Evolutionary conservation across 106 monocot species (phyloP), one percentile per base, ranked within the genome.

Genomic region (Acorus gramineus): DNA sequence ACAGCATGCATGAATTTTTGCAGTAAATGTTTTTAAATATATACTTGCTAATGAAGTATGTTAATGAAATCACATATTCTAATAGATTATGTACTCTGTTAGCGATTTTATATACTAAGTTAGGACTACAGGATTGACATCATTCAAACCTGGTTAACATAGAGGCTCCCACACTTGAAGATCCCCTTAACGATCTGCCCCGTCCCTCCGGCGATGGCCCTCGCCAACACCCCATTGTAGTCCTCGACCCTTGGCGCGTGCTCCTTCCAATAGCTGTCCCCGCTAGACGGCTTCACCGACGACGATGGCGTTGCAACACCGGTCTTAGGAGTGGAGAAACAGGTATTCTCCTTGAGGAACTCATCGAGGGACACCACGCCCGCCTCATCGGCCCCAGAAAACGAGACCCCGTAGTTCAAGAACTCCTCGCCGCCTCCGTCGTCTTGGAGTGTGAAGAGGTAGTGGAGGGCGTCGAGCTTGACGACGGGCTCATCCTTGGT

Each of bases 351-450:
- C 66, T 72, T 73, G 44, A 95, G 80, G 63, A 84, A 76, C 47
- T 9, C 42, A 52, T 87, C 94, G 2, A 95, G 73, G 47, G 68
- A 62, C 50, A 61, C 64, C 50, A 85, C 53, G 2, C 65, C 11
- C 6, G 28, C 28, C 28, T 6, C 57, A 4, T 64, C 70, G 0
- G 46, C 43, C 9, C 55, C 72, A 7, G 48, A 57, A 48, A 87
- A 86, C 2, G 90, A 82, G 50, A 96, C 85, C 3, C 95, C 95
- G 45, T 96, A 96, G 74, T 96, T 95, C 61, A 90, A 53, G 76
- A 96, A 85, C 28, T 28, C 28, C 28, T 28, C 28, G 5, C 75
- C 61, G 8, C 78, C 85, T 2, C 66, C 84, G 57, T 74, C 47
- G 53, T 82, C 84, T 0, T 82, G 80, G 8, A 96, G 57, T 0